Conservation (phyloP, 805 yeast species). For the Tetrapisispora fleetii region DNA sequence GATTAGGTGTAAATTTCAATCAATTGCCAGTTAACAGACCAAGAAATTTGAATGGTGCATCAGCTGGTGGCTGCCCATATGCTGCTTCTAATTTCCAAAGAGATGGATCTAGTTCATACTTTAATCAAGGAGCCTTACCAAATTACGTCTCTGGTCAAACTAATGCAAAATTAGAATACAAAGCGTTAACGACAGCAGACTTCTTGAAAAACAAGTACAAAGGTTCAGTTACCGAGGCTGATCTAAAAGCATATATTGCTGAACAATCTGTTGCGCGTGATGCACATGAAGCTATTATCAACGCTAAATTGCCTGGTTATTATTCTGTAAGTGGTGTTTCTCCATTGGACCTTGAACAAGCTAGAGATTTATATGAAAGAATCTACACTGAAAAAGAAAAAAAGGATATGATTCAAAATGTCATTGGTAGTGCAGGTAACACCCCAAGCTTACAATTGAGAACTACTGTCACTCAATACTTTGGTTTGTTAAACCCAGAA, state of each 20-base stretch:
- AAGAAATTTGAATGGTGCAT: conserved; percentile 2
- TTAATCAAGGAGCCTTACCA: conserved; percentile 41
- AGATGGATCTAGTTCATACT: conserved; percentile 49
- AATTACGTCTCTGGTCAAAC: conserved; percentile 39
- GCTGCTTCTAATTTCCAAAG: conserved; percentile 38
- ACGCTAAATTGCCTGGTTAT: conserved; percentile 30
- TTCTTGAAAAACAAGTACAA: conserved; percentile 21
- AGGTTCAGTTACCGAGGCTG: conserved; percentile 28
- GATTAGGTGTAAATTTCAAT: conserved; percentile 59
- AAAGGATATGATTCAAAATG: conserved; percentile 30
- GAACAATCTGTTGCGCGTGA: conserved; percentile 24
- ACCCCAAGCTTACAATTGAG: conserved; percentile 27
- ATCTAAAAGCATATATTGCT: conserved; percentile 19
- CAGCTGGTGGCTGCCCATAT: not conserved
- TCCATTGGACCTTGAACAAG: conserved; percentile 39
- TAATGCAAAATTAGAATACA: conserved; percentile 17
- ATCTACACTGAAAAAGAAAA: conserved; percentile 30
- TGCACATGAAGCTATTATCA: conserved; percentile 32
- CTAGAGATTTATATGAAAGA: conserved; percentile 34
- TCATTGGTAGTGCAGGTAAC: conserved; percentile 33
- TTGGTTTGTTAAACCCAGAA: conserved; percentile 34
- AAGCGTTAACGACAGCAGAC: conserved; percentile 7
- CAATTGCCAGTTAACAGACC: conserved; percentile 57
- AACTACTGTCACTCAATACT: conserved; percentile 33
- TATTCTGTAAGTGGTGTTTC: conserved; percentile 33